These are phyloP conservation scores for Pseudogymnoascus sp. DNA, from an alignment of 2,329 filamentous ascomycete genomes.

Conservation along the genomic window DNA sequence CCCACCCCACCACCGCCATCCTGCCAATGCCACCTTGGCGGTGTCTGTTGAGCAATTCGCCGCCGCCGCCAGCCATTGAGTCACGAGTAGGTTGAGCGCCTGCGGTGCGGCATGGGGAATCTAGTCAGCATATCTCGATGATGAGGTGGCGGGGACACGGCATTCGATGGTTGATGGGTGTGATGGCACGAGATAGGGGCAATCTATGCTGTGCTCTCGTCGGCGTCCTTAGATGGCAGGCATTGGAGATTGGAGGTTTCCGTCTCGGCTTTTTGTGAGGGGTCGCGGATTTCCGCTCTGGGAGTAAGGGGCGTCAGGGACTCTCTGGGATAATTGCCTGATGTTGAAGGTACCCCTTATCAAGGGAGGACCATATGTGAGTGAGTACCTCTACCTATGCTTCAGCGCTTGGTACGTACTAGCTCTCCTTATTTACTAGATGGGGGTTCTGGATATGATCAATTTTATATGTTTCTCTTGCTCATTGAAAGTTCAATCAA, in stretches of 20 bases:
- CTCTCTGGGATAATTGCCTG: background rate
- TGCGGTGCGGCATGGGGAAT: background rate
- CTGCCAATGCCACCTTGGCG: background rate
- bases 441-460: background rate
- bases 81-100: background rate
- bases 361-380: background rate
- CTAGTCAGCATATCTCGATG: background rate
- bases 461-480: background rate
- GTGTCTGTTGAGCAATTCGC: conserved; percentile 3
- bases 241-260: background rate
- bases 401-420: background rate
- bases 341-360: background rate
- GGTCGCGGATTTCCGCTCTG: background rate
- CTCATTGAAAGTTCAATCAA: background rate
- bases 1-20: background rate
- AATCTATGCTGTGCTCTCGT: conserved; percentile 4
- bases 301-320: background rate
- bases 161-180: background rate
- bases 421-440: background rate
- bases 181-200: conserved; percentile 6
- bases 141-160: conserved; percentile 5
- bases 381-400: conserved; percentile 4
- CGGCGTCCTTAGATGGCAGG: background rate
- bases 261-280: conserved; percentile 1
- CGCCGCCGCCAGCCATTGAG: background rate